phyloP scores from a whole-genome alignment of 148 eudicot genomes.

The Oxyria digyna region DNA sequence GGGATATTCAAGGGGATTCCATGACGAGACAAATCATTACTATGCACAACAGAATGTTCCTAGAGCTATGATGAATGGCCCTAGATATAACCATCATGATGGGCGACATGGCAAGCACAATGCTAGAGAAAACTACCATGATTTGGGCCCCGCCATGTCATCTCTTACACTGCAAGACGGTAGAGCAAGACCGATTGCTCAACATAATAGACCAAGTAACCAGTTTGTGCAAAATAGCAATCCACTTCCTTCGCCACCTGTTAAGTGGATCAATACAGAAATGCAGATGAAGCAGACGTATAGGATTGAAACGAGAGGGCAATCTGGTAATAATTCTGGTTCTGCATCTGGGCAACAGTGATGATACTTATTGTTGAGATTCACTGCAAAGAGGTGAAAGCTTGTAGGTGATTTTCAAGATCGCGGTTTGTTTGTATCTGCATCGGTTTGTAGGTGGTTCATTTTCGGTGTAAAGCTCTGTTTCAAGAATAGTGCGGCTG shows the following conservation, averaged over 20 bases:
- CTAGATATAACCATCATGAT: constrained; percentile 26
- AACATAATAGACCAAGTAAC: constrained; percentile 21
- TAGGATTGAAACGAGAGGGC: not conserved
- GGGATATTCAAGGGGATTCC: constrained; percentile 47
- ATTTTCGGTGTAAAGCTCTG: constrained; percentile 1
- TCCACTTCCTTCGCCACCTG: constrained; percentile 66
- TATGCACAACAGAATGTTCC: constrained; percentile 12
- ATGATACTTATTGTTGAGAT: not conserved
- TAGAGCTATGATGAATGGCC: constrained; percentile 19
- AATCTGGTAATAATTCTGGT: not conserved
- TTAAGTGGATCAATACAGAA: constrained; percentile 35
- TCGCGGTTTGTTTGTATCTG: not conserved
- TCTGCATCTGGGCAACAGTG: not conserved
- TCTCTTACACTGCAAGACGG: constrained; percentile 34
- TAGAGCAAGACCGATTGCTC: constrained; percentile 20
- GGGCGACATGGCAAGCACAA: constrained; percentile 32
- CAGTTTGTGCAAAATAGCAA: constrained; percentile 24
- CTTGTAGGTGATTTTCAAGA: not conserved
- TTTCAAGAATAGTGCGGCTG: not conserved
- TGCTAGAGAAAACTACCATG: constrained; percentile 27
- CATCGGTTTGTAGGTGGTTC: not conserved
- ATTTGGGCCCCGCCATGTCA: constrained; percentile 42
- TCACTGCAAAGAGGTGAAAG: not conserved
- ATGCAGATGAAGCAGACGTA: not conserved
- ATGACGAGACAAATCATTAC: constrained; percentile 24